Base-by-base conservation (phyloP, 306 rosid genomes). In the Senna siamea region DNA sequence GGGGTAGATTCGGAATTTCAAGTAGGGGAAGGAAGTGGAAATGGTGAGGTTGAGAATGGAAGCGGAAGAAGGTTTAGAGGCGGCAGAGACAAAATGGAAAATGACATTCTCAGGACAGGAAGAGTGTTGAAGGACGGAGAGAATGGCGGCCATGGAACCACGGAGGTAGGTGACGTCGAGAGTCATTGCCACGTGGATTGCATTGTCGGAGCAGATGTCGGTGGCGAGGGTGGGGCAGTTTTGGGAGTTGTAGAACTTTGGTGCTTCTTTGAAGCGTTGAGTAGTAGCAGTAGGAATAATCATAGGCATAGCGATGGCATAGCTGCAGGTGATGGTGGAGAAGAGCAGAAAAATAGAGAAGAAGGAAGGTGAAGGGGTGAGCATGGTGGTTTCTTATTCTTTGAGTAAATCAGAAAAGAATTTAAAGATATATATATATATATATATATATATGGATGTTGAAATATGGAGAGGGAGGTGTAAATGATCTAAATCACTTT, bases 111-210 rank as follows among this genome's bases (percentile, higher is more conserved):
- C 93, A 0, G 99, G 99, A 73, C 99, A 94, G 6, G 96, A 89
- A 5, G 97, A 92, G 83, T 94, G 99, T 69, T 92, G 97, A 69
- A 94, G 97, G 37, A 90, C 92, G 59, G 99, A 94, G 69, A 89
- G 90, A 70, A 94, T 88, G 4, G 92, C 99, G 0, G 99, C 97
- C 96, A 92, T 85, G 80, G 97, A 92, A 20, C 99, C 99, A 0
- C 99, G 97, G 50, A 94, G 89, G 87, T 94, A 94, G 26, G 90
- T 76, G 2, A 79, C 82, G 79, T 94, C 99, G 9, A 94, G 90
- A 18, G 97, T 88, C 99, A 94, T 94, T 0, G 99, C 99, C 6
- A 89, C 90, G 65, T 94, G 96, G 18, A 88, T 92, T 0, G 86
- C 82, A 1, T 69, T 61, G 2, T 80, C 77, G 30, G 88, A 80